Conservation (phyloP, 2,329 filamentous ascomycete species). For the Thermochaetoides dissita region DNA sequence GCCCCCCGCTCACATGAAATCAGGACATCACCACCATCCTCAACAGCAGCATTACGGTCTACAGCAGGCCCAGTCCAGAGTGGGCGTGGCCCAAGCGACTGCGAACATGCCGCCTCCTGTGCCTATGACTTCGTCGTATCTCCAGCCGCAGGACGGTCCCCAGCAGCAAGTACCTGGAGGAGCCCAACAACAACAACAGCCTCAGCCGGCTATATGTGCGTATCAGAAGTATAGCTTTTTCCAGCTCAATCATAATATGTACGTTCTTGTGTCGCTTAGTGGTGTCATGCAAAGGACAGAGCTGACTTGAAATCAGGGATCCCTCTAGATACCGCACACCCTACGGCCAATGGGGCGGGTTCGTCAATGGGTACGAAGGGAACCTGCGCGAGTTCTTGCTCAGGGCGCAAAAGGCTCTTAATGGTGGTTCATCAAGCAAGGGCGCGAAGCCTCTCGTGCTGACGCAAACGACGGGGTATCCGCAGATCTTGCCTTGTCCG, state of each 20-base stretch:
- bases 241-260: slow-evolving; percentile 46
- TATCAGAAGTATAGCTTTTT: slow-evolving; percentile 44
- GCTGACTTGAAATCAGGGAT: slow-evolving; percentile 27
- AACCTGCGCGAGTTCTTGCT: slow-evolving; percentile 33
- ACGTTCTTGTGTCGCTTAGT: slow-evolving; percentile 12
- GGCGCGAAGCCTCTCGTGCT: slow-evolving; percentile 8
- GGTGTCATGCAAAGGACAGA: background rate
- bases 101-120: slow-evolving; percentile 4
- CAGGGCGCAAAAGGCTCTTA: slow-evolving; percentile 26
- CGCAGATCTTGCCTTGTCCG: slow-evolving; percentile 6
- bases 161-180: slow-evolving; percentile 3
- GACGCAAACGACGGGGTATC: slow-evolving; percentile 3
- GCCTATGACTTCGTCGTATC: slow-evolving; percentile 16
- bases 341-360: slow-evolving; percentile 42
- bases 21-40: slow-evolving; percentile 15
- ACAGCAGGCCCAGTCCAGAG: slow-evolving; percentile 20
- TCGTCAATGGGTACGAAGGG: slow-evolving; percentile 48
- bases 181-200: slow-evolving; percentile 16
- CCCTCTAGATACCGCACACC: slow-evolving; percentile 44
- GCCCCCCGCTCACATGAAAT: slow-evolving; percentile 21
- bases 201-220: slow-evolving; percentile 18
- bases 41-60: no score
- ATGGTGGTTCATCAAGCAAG: slow-evolving; percentile 10
- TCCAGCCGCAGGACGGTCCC: no score
- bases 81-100: background rate